Percentiles rank a stretch among this genome's conserved stretches.
Conservation (phyloP, 78 protist genomes). For the Tieghemostelium lacteum region DNA sequence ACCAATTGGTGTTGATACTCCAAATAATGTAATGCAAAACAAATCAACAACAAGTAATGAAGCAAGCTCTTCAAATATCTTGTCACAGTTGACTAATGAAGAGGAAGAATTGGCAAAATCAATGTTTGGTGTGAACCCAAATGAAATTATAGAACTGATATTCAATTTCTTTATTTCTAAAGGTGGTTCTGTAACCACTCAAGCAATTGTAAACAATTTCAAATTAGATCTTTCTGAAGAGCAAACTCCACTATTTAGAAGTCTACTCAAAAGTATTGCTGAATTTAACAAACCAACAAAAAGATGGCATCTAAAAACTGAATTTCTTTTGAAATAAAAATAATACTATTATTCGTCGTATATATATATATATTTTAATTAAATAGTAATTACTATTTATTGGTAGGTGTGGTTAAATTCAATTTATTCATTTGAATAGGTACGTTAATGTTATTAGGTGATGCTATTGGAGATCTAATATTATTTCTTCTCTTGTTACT, state of each 20-base stretch:
- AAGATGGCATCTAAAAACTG: constrained; percentile 44
- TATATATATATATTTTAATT: not conserved
- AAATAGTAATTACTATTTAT: not conserved
- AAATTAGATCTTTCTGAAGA: constrained; percentile 19
- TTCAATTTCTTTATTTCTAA: constrained; percentile 36
- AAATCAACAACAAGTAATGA: not conserved
- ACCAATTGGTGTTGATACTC: not conserved
- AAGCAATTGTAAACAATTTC: constrained; percentile 49
- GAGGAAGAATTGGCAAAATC: constrained; percentile 35
- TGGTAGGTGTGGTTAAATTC: not conserved
- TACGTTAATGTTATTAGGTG: too few relatives aligned
- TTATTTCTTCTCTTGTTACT: too few relatives aligned
- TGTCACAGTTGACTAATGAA: constrained; percentile 17
- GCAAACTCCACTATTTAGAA: constrained; percentile 59
- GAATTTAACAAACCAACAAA: constrained; percentile 27
- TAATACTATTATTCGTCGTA: not conserved
- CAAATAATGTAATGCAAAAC: not conserved
- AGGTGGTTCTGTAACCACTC: constrained; percentile 54
- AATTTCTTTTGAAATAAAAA: constrained; percentile 7
- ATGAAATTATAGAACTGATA: constrained; percentile 37
- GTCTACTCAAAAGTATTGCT: constrained; percentile 51
- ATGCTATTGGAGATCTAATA: too few relatives aligned
- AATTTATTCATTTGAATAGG: not conserved
- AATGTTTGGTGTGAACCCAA: constrained; percentile 51
- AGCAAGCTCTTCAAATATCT: constrained; percentile 22